Evolutionary conservation across 2,329 filamentous ascomycete species (phyloP).

Genomic region (Hypomyces rosellus): DNA sequence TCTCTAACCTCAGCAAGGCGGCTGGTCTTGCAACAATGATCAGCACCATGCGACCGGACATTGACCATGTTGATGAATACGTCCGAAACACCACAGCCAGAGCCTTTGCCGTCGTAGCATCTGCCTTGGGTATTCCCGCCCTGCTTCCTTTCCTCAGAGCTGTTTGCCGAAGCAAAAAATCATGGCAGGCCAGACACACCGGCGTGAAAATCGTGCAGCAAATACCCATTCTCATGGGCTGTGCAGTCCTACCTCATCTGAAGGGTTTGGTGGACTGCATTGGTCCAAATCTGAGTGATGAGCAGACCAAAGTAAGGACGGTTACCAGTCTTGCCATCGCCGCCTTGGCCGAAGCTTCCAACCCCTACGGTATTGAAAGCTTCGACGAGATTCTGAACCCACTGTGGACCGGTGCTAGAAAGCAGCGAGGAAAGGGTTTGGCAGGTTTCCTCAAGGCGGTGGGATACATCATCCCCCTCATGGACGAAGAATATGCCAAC

Average conservation of each 20-base stretch:
- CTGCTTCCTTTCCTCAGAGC: constrained; percentile 91
- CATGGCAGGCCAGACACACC: constrained; percentile 95
- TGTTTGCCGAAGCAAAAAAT: constrained; percentile 97
- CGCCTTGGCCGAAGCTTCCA: constrained; percentile 89
- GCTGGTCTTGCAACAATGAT: constrained; percentile 98
- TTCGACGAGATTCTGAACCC: constrained; percentile 98
- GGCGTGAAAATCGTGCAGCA: constrained; percentile 99
- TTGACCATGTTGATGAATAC: constrained; percentile 97
- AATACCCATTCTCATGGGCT: constrained; percentile 98
- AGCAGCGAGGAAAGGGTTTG: constrained; percentile 92
- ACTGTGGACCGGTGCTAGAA: constrained; percentile 91
- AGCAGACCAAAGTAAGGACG: constrained; percentile 95
- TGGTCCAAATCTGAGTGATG: constrained; percentile 89
- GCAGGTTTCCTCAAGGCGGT: constrained; percentile 96
- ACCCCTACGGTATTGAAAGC: constrained; percentile 97
- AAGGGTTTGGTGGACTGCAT: constrained; percentile 97
- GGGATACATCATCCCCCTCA: constrained; percentile 94
- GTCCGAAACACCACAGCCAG: constrained; percentile 95
- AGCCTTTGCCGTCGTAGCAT: constrained; percentile 95
- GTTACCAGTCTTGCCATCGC: constrained; percentile 94
- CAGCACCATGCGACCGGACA: constrained; percentile 97
- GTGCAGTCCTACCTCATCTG: constrained; percentile 87
- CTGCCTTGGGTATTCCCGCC: constrained; percentile 89
- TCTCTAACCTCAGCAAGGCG: constrained; percentile 94
- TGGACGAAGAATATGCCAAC: constrained; percentile 99